Conservation (phyloP, 179 eudicot species). For the Drosera spatulata region DNA sequence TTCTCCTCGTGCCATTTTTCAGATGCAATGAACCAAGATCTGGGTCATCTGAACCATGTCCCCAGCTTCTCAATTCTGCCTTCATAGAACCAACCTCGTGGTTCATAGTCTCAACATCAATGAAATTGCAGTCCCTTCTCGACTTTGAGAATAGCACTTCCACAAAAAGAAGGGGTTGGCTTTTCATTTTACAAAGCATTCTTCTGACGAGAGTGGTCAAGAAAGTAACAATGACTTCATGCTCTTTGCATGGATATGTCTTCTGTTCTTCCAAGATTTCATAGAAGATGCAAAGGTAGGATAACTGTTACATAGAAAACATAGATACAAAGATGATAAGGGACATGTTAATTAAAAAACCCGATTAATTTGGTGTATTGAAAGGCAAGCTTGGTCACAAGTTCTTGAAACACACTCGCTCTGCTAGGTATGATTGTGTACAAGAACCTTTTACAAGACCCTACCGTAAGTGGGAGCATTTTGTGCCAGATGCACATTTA, state of each 20-base stretch:
- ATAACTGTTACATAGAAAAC: slow-evolving; percentile 46
- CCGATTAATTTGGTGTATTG: background rate
- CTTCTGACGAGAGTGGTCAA: slow-evolving; percentile 73
- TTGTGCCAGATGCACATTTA: no score
- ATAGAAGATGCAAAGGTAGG: slow-evolving; percentile 61
- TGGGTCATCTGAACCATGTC: slow-evolving; percentile 19
- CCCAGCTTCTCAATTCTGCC: slow-evolving; percentile 40
- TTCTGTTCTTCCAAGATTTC: slow-evolving; percentile 84
- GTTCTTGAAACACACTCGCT: no score
- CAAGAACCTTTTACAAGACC: no score
- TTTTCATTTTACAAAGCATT: slow-evolving; percentile 90
- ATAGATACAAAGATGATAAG: background rate
- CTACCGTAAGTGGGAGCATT: no score
- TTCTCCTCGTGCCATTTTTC: slow-evolving; percentile 38
- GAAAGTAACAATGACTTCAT: slow-evolving; percentile 60
- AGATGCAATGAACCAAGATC: slow-evolving; percentile 38
- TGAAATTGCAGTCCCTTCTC: slow-evolving; percentile 73
- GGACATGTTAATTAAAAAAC: background rate
- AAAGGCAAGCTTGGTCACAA: no score
- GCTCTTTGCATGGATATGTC: slow-evolving; percentile 57
- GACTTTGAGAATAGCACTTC: slow-evolving; percentile 88
- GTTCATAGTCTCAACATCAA: slow-evolving; percentile 62
- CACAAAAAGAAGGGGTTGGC: slow-evolving; percentile 84
- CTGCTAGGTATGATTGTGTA: no score
- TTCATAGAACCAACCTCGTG: slow-evolving; percentile 61